Evolutionary conservation across 2,329 filamentous ascomycete species (phyloP), one percentile per base, ranked within the genome.

Genomic region (Atkinsonella texensis): DNA sequence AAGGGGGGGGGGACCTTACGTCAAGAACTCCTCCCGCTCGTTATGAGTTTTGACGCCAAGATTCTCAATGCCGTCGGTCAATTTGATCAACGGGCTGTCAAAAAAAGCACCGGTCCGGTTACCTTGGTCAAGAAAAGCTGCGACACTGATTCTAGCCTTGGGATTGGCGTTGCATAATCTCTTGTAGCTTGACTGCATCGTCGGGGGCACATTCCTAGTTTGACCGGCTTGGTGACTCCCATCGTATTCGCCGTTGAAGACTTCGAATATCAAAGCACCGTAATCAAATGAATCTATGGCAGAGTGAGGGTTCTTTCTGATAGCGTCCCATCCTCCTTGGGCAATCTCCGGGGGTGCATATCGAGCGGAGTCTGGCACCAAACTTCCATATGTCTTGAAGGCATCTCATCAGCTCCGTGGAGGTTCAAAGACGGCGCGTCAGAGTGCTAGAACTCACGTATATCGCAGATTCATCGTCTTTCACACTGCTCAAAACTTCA

Each of bases 381-480:
- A 71, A 60, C 87, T 89, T 54, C 90, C 91, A 63, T 90, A 94
- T 48, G 81, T 93, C 83, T 93, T 48, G 4, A 18, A 11, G 12
- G 32, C 32, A 17, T 12, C 20, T 56, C 39, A 52, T 56, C 46
- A 42, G 42, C 39, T 51, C 23, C 9, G 20, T 11, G 48, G 32
- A 13, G 33, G 9, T 28, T 17, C 32, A 41, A n/a, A 4, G 33
- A 20, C 7, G 44, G 13, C 28, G 18, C 23, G 17, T 28, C 4
- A 41, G n/a, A 33, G 7, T 15, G 28, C 28, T 28, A 3, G n/a
- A 9, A 57, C 66, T 53, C 33, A 88, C 84, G 64, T 94, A 96
- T 62, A 98, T 90, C 46, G 95, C 76, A 10, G 90, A 89, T 60
- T 97, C 89, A 55, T 97, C 90, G 52, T 97, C 93, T 62, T 96